Conservation (phyloP, 371 early-diverging fungal genomes). For the Mortierella polycephala region DNA sequence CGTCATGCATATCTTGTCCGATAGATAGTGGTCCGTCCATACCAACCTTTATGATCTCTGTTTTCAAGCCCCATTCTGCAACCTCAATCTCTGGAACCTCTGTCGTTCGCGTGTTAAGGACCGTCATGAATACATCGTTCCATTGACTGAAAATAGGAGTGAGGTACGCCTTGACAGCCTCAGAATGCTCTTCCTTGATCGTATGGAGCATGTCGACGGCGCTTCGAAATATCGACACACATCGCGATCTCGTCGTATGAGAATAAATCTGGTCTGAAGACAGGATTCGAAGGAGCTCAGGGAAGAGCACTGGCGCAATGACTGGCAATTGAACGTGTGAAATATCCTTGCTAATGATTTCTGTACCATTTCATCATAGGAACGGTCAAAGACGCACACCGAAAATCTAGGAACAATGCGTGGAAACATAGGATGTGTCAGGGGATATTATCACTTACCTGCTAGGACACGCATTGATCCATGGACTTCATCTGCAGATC, state of each 20-base stretch:
- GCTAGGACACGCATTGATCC: slow-evolving; percentile 89
- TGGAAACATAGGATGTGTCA: too few species aligned
- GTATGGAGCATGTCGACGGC: slow-evolving; percentile 85
- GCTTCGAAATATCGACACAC: slow-evolving; percentile 83
- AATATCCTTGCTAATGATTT: slow-evolving; percentile 87
- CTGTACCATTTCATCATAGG: slow-evolving; percentile 37
- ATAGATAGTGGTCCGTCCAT: too few species aligned
- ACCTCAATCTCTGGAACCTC: slow-evolving; percentile 58
- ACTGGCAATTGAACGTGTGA: slow-evolving; percentile 86
- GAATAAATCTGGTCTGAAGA: slow-evolving; percentile 70
- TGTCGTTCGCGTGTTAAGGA: slow-evolving; percentile 69
- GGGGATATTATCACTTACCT: slow-evolving; percentile 27
- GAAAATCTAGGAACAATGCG: too few species aligned
- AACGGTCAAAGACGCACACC: too few species aligned
- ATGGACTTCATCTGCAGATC: slow-evolving; percentile 80
- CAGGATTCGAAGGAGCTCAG: slow-evolving; percentile 84
- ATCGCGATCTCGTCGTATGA: slow-evolving; percentile 78
- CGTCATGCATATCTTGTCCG: too few species aligned
- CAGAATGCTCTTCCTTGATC: slow-evolving; percentile 80
- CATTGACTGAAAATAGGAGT: slow-evolving; percentile 82
- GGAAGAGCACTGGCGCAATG: slow-evolving; percentile 81
- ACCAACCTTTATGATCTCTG: slow-evolving; percentile 74
- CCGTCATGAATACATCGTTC: slow-evolving; percentile 75
- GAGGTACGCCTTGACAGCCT: slow-evolving; percentile 73
- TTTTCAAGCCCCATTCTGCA: slow-evolving; percentile 75